Evolutionary conservation across 352 stramenopile genomes (phyloP), one percentile per base, ranked within the genome.

Genomic region (Phytophthora ohioensis): DNA sequence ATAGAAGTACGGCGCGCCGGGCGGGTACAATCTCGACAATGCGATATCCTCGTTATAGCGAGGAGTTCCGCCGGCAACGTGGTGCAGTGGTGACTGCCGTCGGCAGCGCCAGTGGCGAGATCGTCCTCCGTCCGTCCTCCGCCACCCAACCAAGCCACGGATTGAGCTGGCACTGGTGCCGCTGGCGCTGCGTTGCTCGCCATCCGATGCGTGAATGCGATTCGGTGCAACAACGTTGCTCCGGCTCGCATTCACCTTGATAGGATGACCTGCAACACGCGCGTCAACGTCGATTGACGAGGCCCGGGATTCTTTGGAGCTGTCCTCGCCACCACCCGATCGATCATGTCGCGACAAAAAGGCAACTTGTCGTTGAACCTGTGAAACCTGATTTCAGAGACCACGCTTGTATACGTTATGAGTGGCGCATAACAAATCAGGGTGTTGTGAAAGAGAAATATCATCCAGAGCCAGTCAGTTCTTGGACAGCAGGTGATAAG

Each of bases 1-100:
- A 71, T 76, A 76, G 27, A 72, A 48, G 68, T 72, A 68, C 62
- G 49, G 62, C 62, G 35, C 49, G 46, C 67, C 34, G 52, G 30
- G 42, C n/a, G 45, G 21, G 1, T 27, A 27, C 21, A 13, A 59
- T 55, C 32, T 61, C 34, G 31, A 47, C 11, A 2, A 38, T 57
- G 56, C 56, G 34, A 62, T 56, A 71, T 62, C 64, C 64, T 67
- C 43, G 55, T 65, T 71, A 66, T 60, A 47, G 13, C 57, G 42
- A 73, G 36, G 36, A 62, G 64, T 39, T 66, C 53, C 30, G 32
- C 5, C 31, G 11, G 48, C 35, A 30, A 68, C 17, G 51, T 48
- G 48, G 38, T 30, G 39, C 21, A 27, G 21, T 27, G 41, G 41
- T 11, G 41, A 46, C 13, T 42, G 36, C 13, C 10, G 36, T 15